These are phyloP conservation scores for Phaeosphaeriaceae sp. DNA, from an alignment of 2,329 filamentous ascomycete genomes.

Conservation along the genomic window DNA sequence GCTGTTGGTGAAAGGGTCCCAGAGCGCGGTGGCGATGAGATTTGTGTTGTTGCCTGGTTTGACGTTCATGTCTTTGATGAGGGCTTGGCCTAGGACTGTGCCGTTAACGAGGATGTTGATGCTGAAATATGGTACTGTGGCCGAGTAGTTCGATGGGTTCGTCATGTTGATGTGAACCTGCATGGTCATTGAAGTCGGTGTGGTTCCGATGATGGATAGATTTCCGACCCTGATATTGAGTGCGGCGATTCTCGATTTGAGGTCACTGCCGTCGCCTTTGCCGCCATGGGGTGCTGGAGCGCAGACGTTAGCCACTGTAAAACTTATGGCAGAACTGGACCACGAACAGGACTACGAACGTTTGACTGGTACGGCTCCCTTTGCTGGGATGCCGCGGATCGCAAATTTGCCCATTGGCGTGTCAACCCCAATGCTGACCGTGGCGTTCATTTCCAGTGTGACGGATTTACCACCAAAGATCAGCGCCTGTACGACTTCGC, in stretches of 20 bases:
- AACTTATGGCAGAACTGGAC: constrained; percentile 29
- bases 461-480: constrained; percentile 75
- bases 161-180: constrained; percentile 80
- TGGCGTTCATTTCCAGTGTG: constrained; percentile 76
- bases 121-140: constrained; percentile 79
- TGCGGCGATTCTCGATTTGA: constrained; percentile 56
- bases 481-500: constrained; percentile 79
- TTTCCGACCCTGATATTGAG: constrained; percentile 71
- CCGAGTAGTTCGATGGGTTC: constrained; percentile 89
- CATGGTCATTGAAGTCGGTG: constrained; percentile 72
- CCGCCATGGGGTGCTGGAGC: constrained; percentile 41
- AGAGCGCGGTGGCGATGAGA: constrained; percentile 71
- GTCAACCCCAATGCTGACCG: constrained; percentile 81
- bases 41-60: constrained; percentile 74
- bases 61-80: constrained; percentile 68
- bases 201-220: constrained; percentile 76
- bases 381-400: constrained; percentile 80
- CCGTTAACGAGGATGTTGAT: constrained; percentile 77
- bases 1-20: constrained; percentile 72
- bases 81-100: constrained; percentile 77
- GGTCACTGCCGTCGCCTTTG: constrained; percentile 48
- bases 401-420: constrained; percentile 83
- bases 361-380: constrained; percentile 89
- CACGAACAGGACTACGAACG: constrained; percentile 75
- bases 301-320: constrained; percentile 40